Evolutionary conservation across 148 eudicot species (phyloP).

Genomic region (Vaccinium corymbosum): DNA sequence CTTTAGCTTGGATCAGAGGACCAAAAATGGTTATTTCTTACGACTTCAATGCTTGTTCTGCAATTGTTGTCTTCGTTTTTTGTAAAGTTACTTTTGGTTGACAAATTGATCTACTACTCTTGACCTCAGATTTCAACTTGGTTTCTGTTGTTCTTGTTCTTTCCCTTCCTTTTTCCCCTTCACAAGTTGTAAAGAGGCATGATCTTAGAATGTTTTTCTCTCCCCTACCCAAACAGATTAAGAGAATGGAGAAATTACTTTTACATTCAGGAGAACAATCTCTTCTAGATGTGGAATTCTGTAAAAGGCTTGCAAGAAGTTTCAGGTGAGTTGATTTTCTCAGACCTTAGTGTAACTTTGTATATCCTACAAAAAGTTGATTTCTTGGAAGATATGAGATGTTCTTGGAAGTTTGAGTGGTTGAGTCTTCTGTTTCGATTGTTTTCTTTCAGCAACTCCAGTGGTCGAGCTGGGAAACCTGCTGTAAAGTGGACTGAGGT

Average conservation of each 20-base stretch:
- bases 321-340: conserved; percentile 47
- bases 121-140: background rate
- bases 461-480: conserved; percentile 84
- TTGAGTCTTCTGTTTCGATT: conserved; percentile 8
- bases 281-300: conserved; percentile 37
- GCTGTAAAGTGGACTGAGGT: conserved; percentile 76
- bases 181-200: background rate
- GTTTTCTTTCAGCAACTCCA: conserved; percentile 50
- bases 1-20: background rate
- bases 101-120: background rate
- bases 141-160: conserved; percentile 7
- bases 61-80: background rate
- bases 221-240: conserved; percentile 32
- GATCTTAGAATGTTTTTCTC: background rate
- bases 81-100: background rate
- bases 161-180: background rate
- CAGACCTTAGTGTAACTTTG: conserved; percentile 10
- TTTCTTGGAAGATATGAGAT: background rate
- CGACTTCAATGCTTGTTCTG: background rate
- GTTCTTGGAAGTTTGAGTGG: background rate
- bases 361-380: background rate
- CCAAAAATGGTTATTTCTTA: background rate
- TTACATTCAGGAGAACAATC: conserved; percentile 36
- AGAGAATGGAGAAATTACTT: conserved; percentile 51
- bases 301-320: conserved; percentile 43